These are phyloP conservation scores for Cladophialophora yegresii DNA, from an alignment of 2,329 filamentous ascomycete species.

Conservation along the genomic window DNA sequence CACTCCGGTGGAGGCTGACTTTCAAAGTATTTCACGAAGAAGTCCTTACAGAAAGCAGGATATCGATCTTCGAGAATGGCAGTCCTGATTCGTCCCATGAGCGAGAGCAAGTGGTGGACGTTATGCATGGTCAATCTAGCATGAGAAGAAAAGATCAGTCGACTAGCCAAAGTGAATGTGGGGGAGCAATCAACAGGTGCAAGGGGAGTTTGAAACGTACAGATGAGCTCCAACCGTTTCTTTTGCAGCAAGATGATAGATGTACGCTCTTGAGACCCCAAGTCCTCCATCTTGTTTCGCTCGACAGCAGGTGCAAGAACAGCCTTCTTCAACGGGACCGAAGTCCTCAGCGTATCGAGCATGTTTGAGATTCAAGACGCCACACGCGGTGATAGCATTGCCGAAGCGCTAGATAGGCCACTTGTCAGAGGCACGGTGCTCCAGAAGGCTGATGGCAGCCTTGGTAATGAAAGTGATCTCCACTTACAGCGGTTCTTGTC, in stretches of 20 bases:
- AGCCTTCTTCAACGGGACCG: conserved; percentile 77
- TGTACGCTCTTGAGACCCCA: conserved; percentile 81
- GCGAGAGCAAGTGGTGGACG: conserved; percentile 82
- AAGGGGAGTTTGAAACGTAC: conserved; percentile 39
- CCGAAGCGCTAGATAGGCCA: conserved; percentile 69
- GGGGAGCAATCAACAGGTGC: neutral
- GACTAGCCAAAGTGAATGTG: neutral
- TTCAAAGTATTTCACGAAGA: conserved; percentile 76
- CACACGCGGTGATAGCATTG: conserved; percentile 80
- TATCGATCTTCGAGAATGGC: conserved; percentile 80
- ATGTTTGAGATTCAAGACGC: conserved; percentile 82
- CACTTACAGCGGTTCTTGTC: conserved; percentile 77
- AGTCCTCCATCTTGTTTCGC: conserved; percentile 65
- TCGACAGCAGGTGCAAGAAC: conserved; percentile 76
- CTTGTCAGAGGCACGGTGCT: neutral
- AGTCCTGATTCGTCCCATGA: conserved; percentile 75
- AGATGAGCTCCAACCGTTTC: conserved; percentile 88
- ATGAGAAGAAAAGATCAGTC: neutral
- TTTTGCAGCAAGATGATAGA: conserved; percentile 89
- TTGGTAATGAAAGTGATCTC: neutral
- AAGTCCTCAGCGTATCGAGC: conserved; percentile 77
- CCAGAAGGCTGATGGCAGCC: neutral
- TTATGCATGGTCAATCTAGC: conserved; percentile 75
- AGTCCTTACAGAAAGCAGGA: conserved; percentile 73
- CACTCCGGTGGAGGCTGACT: conserved; percentile 72